Percentiles rank a stretch among this genome's conserved stretches.
Conservation (phyloP, 495 filamentous ascomycete genomes). For the Ascobolus immersus region DNA sequence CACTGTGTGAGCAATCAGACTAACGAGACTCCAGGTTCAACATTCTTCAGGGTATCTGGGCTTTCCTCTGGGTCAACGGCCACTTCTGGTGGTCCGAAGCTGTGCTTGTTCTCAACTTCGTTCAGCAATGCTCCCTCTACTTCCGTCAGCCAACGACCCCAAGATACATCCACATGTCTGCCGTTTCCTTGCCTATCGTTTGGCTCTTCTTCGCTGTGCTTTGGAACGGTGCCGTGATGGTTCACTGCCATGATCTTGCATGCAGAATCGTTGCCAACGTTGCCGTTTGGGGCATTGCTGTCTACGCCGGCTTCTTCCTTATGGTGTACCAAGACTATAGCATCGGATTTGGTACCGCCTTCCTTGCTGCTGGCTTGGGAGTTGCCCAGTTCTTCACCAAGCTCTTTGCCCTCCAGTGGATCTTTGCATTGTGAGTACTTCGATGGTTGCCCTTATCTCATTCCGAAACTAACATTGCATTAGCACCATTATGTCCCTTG, state of each 20-base stretch:
- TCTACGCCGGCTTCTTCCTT: constrained; percentile 48
- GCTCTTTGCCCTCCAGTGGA: constrained; percentile 60
- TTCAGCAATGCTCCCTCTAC: constrained; percentile 52
- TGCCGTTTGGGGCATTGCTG: constrained; percentile 58
- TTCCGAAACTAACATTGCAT: not conserved
- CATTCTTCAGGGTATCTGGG: constrained; percentile 48
- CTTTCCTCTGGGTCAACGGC: constrained; percentile 55
- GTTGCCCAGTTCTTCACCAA: constrained; percentile 47
- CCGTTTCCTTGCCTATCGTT: constrained; percentile 50
- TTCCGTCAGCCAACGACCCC: constrained; percentile 46
- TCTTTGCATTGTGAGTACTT: constrained; percentile 40
- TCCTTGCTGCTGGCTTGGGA: constrained; percentile 48
- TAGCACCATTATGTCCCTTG: constrained; percentile 39
- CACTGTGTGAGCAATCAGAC: not conserved
- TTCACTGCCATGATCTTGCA: constrained; percentile 29
- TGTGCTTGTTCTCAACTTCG: constrained; percentile 50
- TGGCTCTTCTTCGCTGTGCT: constrained; percentile 65
- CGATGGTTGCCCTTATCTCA: not conserved
- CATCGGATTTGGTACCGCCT: constrained; percentile 49
- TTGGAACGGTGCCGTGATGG: constrained; percentile 65
- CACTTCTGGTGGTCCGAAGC: constrained; percentile 42
- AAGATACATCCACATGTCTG: constrained; percentile 44
- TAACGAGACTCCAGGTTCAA: constrained; percentile 26
- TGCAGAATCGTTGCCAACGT: constrained; percentile 60
- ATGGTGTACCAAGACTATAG: constrained; percentile 51